phyloP scores from a whole-genome alignment of 768 basidiomycete species.

The Panaeolus papilionaceus region DNA sequence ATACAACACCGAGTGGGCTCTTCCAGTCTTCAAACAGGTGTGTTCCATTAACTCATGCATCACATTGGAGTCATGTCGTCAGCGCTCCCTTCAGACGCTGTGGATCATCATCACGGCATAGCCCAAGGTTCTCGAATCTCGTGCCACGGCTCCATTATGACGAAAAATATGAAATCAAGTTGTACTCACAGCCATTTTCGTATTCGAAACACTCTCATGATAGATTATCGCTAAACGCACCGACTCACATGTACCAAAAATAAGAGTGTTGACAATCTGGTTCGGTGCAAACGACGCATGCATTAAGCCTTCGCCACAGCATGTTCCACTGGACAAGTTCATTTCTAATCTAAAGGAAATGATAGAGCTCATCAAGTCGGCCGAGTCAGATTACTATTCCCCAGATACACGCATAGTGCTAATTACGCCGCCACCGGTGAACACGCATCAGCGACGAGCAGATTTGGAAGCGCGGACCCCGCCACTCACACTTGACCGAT shows the following conservation, averaged over 20 bases:
- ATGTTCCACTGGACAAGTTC: slow-evolving; percentile 76
- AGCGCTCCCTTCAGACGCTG: not conserved
- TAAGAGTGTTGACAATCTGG: slow-evolving; percentile 86
- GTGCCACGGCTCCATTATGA: not conserved
- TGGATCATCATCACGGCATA: not conserved
- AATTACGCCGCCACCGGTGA: slow-evolving; percentile 87
- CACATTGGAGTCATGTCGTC: not conserved
- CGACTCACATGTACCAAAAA: slow-evolving; percentile 56
- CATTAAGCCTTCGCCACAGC: slow-evolving; percentile 67
- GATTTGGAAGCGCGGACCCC: slow-evolving; percentile 57
- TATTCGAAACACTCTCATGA: not conserved
- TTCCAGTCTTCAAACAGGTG: slow-evolving; percentile 82
- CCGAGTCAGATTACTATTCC: slow-evolving; percentile 69
- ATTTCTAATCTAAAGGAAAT: slow-evolving; percentile 67
- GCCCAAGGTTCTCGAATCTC: not conserved
- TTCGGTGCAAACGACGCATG: slow-evolving; percentile 91
- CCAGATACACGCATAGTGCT: slow-evolving; percentile 78
- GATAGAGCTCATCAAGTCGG: slow-evolving; percentile 64
- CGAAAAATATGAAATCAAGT: slow-evolving; percentile 6
- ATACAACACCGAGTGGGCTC: slow-evolving; percentile 88
- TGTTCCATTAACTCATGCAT: slow-evolving; percentile 19
- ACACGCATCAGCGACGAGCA: slow-evolving; percentile 60
- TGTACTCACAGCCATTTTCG: slow-evolving; percentile 1
- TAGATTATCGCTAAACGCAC: slow-evolving; percentile 53
- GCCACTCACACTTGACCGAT: slow-evolving; percentile 60